These are phyloP conservation scores for Nemania serpens DNA, from an alignment of 2,329 filamentous ascomycete genomes.

Conservation along the genomic window DNA sequence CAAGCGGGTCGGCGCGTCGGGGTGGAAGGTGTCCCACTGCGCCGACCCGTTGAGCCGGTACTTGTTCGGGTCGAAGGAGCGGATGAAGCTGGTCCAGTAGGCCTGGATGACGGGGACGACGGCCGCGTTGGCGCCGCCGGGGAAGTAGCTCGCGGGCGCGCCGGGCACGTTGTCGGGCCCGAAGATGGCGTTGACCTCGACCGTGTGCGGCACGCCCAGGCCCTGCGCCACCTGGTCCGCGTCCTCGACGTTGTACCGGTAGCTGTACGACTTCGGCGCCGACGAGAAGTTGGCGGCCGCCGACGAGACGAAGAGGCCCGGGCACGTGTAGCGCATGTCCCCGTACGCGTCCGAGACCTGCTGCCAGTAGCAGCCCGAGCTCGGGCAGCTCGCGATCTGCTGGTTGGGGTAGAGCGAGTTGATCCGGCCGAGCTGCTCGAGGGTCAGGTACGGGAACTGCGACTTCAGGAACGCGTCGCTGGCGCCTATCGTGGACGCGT, in stretches of 20 bases:
- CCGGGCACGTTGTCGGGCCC: conserved; percentile 59
- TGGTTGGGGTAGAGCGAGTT: conserved; percentile 60
- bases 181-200: conserved; percentile 70
- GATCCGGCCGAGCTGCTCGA: conserved; percentile 55
- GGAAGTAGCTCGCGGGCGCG: conserved; percentile 60
- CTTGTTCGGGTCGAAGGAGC: conserved; percentile 66
- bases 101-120: conserved; percentile 67
- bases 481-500: conserved; percentile 51
- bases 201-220: conserved; percentile 68
- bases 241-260: conserved; percentile 71
- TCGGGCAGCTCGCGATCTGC: conserved; percentile 51
- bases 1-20: conserved; percentile 43
- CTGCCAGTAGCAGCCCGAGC: conserved; percentile 60
- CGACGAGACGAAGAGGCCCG: conserved; percentile 59
- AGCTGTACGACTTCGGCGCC: conserved; percentile 62
- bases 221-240: conserved; percentile 56
- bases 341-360: conserved; percentile 64
- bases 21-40: conserved; percentile 35
- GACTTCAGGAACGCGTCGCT: conserved; percentile 60
- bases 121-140: conserved; percentile 55
- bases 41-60: conserved; percentile 33
- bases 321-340: conserved; percentile 69
- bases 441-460: conserved; percentile 61
- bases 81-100: conserved; percentile 78
- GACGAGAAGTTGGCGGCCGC: conserved; percentile 35